These are phyloP conservation scores for Phyllosticta paracitricarpa DNA, from an alignment of 2,329 filamentous ascomycete species.

Conservation along the genomic window DNA sequence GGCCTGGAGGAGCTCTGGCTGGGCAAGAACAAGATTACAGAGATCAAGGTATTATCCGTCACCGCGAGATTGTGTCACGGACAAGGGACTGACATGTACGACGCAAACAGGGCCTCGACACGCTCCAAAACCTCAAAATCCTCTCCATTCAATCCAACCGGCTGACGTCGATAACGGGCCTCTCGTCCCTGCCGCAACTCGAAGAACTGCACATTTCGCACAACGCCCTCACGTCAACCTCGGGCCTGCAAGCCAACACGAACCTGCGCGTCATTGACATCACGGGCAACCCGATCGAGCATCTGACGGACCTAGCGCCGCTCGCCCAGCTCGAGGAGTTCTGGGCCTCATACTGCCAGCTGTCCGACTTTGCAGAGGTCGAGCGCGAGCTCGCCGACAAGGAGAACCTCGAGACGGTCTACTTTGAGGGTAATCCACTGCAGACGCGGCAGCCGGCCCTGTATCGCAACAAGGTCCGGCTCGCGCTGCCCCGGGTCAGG, in stretches of 20 bases:
- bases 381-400: constrained; percentile 72
- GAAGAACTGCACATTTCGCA: constrained; percentile 95
- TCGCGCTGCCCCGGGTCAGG: constrained; percentile 76
- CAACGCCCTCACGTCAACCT: constrained; percentile 72
- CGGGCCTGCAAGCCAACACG: constrained; percentile 47
- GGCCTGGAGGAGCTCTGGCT: constrained; percentile 84
- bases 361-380: constrained; percentile 72
- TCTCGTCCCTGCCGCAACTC: constrained; percentile 62
- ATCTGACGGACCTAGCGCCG: constrained; percentile 60
- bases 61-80: not conserved
- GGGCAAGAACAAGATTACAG: constrained; percentile 91
- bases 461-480: constrained; percentile 85
- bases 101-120: constrained; percentile 48
- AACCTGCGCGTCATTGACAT: constrained; percentile 72
- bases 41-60: constrained; percentile 48
- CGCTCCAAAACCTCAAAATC: constrained; percentile 69
- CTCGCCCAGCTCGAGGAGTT: constrained; percentile 73
- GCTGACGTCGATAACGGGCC: constrained; percentile 65
- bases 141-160: constrained; percentile 95
- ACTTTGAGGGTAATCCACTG: constrained; percentile 90
- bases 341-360: constrained; percentile 85
- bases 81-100: not conserved
- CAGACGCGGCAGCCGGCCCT: constrained; percentile 70
- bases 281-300: constrained; percentile 73
- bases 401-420: constrained; percentile 73